phyloP scores from a whole-genome alignment of 352 stramenopile genomes.

The Pilasporangium apinafurcum region DNA sequence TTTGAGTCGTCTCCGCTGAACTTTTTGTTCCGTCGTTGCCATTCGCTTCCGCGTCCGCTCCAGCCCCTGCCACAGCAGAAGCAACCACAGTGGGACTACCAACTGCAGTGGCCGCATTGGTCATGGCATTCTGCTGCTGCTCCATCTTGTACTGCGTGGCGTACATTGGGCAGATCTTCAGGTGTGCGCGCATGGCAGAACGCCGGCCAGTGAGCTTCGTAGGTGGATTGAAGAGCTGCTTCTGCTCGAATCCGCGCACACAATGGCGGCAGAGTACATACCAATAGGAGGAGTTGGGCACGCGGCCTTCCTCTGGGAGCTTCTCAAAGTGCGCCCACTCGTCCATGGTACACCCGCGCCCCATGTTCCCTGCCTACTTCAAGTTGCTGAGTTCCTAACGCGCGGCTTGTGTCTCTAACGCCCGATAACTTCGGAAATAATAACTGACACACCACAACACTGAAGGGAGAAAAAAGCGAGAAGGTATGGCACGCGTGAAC shows the following conservation, averaged over 20 bases:
- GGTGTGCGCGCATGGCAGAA: constrained; percentile 69
- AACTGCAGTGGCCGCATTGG: constrained; percentile 13
- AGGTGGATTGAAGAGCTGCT: constrained; percentile 55
- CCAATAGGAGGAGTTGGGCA: constrained; percentile 80
- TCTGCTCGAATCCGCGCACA: constrained; percentile 43
- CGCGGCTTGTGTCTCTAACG: no score
- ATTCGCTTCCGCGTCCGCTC: neutral
- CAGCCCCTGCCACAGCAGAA: neutral
- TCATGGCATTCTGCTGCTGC: constrained; percentile 18
- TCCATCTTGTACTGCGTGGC: constrained; percentile 58
- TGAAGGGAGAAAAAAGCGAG: no score
- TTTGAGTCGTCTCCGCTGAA: neutral
- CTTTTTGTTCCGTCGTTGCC: neutral
- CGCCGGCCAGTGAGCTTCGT: constrained; percentile 58
- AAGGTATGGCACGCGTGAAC: no score
- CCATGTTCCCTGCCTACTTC: constrained; percentile 40
- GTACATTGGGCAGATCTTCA: constrained; percentile 70
- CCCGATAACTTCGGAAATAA: no score
- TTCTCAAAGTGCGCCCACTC: constrained; percentile 82
- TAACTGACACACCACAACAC: no score
- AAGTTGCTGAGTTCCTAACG: no score
- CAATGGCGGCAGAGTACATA: constrained; percentile 79
- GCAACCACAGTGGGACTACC: constrained; percentile 2
- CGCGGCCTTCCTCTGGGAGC: constrained; percentile 46
- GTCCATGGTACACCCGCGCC: constrained; percentile 68